Base-by-base conservation (phyloP, 106 monocot genomes). In the Acanthochlamys bracteata region DNA sequence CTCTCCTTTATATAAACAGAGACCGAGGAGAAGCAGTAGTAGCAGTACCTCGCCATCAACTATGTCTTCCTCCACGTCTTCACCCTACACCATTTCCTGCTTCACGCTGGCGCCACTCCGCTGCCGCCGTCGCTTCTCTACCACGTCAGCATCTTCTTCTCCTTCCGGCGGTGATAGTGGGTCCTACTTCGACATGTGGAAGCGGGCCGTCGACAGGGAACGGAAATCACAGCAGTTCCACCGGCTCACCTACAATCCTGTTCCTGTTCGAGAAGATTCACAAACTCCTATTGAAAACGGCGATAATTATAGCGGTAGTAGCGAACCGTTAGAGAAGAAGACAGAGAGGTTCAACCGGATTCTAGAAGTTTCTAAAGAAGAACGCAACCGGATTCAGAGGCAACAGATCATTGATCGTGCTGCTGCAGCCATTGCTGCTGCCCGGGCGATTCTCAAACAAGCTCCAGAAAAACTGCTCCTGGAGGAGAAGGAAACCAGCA, bases 181-280 rank as follows among this genome's bases (percentile, higher is more conserved):
- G n/a, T 77, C 83, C 17, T 93, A 89, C 78, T 85, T 85, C 10
- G 78, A 78, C 53, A 93, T 88, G 82, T 93, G 88, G 93, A 88
- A 76, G 69, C 75, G 73, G 57, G 84, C 82, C 24, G 39, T 83
- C 72, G 80, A 82, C n/a, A 64, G 85, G n/a, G 74, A 83, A 24
- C 65, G 77, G 20, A 68, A 55, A 19, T 56, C 74, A 19, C 69
- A 66, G 66, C 61, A 69, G 46, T 59, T 79, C 45, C 41, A 45
- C 4, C 15, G 46, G 45, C 46, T 72, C 55, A 39, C 61, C 75
- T 0, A 19, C 53, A 54, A 46, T 10, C 45, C n/a, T n/a, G n/a
- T n/a, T n/a, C n/a, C n/a, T n/a, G n/a, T n/a, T 10, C 45, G 11
- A 8, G 14, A 46, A 14, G 11, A 46, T 10, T 10, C 45, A 46